Base-by-base conservation (phyloP, 176 grass and related monocot species). In the Ananas comosus region DNA sequence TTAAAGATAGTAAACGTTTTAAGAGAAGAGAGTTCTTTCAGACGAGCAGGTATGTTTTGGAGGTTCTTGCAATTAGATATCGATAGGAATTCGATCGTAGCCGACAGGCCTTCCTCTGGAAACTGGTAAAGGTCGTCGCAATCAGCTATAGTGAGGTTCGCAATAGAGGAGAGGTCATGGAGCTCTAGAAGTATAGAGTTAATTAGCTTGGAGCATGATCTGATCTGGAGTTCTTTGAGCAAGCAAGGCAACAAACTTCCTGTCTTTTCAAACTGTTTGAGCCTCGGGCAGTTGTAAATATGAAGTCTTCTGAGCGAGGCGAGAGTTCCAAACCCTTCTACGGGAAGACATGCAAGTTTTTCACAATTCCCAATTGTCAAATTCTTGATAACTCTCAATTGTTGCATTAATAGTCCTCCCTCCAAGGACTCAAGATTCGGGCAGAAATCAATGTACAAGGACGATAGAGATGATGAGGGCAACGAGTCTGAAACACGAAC, bases 301-400 rank as follows among this genome's bases (percentile, higher is more conserved):
- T 86, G 82, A 64, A 88, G 77, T 51, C 70, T 86, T 73, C 49
- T 51, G 63, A 92, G 80, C 48, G 82, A 86, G 72, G 71, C 51
- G 28, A 88, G 68, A 81, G 83, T 72, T 54, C 76, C 24, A 65
- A 88, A 92, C 74, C 85, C 84, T 69, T 81, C 72, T 67, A 82
- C 52, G 63, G 90, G 85, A 50, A 92, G 78, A 0, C 72, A 81
- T 58, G 83, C 80, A 61, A 92, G 85, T 17, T 6, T 51, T 73
- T 92, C 85, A 65, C 83, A 92, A 33, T 78, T 83, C 10, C 74
- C 72, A 50, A 92, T 75, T 59, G 80, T 88, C 79, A 88, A 16
- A 66, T 42, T 78, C 73, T 72, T 50, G 54, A 92, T 85, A 74
- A 53, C 73, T 76, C 42, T 53, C 13, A 56, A 74, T 24, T 70